These are phyloP conservation scores for Blepharisma stoltei DNA, from an alignment of 73 alveolate genomes.

Conservation along the genomic window DNA sequence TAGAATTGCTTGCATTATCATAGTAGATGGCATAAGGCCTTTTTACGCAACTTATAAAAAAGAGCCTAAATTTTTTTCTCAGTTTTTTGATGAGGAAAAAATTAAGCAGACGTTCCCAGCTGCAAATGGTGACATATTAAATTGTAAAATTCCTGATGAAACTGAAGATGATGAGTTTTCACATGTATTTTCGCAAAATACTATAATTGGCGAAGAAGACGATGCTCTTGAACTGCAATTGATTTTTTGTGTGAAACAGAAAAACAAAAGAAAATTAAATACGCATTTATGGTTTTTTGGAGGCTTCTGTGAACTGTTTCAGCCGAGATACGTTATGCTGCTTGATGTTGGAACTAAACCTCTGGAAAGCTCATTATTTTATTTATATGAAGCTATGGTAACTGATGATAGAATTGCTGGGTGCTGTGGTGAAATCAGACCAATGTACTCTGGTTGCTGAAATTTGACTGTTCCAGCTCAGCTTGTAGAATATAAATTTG, in stretches of 20 bases:
- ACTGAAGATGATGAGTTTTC: conserved; percentile 15
- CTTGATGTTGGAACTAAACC: conserved; percentile 37
- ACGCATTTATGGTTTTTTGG: conserved; percentile 35
- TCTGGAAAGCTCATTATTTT: neutral
- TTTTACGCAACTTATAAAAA: neutral
- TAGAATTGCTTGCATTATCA: conserved; percentile 1
- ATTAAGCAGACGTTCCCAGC: neutral
- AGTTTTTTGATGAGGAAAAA: conserved; percentile 19
- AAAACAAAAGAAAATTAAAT: conserved; percentile 24
- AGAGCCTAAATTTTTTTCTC: conserved; percentile 4
- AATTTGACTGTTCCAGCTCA: conserved; percentile 14
- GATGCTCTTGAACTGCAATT: neutral
- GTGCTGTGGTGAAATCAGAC: conserved; percentile 30
- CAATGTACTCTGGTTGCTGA: neutral
- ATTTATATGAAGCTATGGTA: conserved; percentile 18
- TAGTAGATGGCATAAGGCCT: conserved; percentile 13
- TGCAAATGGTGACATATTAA: neutral
- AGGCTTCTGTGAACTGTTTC: conserved; percentile 23
- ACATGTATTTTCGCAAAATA: conserved; percentile 12
- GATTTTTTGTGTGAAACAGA: conserved; percentile 13
- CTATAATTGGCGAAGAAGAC: neutral
- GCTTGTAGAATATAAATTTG: conserved; percentile 46
- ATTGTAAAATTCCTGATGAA: neutral
- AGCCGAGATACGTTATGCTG: conserved; percentile 22
- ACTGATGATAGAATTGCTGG: conserved; percentile 21